phyloP scores from a whole-genome alignment of 257 asterid species.

The Anisodus tanguticus region DNA sequence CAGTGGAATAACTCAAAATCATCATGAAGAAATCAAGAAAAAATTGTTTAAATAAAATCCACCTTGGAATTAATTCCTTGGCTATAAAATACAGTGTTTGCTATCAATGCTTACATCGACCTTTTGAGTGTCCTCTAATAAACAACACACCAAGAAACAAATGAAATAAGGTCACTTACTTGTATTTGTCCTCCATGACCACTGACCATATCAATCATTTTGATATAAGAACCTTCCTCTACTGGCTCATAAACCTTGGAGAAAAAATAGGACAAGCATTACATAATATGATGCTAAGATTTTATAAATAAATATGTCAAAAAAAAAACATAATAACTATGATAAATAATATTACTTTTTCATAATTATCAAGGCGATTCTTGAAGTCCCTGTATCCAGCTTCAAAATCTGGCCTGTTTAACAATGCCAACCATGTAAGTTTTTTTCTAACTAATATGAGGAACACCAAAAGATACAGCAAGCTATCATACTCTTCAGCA shows the following conservation, averaged over 20 bases:
- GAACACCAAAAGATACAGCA: slow-evolving; percentile 37
- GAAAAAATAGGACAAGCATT: slow-evolving; percentile 29
- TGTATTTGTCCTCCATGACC: slow-evolving; percentile 99
- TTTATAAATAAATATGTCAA: slow-evolving; percentile 26
- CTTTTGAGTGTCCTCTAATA: slow-evolving; percentile 23
- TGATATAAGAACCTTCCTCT: slow-evolving; percentile 97
- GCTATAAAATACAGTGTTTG: neutral
- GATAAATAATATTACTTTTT: slow-evolving; percentile 63
- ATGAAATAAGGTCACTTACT: slow-evolving; percentile 48
- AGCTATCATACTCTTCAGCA: slow-evolving; percentile 79
- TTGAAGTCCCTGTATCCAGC: slow-evolving; percentile 97
- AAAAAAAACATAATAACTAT: slow-evolving; percentile 33
- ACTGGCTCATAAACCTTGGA: slow-evolving; percentile 92
- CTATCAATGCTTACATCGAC: neutral
- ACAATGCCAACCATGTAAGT: slow-evolving; percentile 30
- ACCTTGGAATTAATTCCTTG: slow-evolving; percentile 15
- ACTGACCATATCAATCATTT: slow-evolving; percentile 98
- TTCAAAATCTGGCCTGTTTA: slow-evolving; percentile 96
- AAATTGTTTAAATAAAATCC: neutral
- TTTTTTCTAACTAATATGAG: slow-evolving; percentile 11
- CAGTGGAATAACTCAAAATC: slow-evolving; percentile 23
- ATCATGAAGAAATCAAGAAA: neutral
- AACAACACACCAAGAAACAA: neutral
- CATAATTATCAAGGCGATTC: slow-evolving; percentile 89
- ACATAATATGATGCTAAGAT: slow-evolving; percentile 30